Base-by-base conservation (phyloP, 148 eudicot genomes). In the Rhododendron ferrugineum region DNA sequence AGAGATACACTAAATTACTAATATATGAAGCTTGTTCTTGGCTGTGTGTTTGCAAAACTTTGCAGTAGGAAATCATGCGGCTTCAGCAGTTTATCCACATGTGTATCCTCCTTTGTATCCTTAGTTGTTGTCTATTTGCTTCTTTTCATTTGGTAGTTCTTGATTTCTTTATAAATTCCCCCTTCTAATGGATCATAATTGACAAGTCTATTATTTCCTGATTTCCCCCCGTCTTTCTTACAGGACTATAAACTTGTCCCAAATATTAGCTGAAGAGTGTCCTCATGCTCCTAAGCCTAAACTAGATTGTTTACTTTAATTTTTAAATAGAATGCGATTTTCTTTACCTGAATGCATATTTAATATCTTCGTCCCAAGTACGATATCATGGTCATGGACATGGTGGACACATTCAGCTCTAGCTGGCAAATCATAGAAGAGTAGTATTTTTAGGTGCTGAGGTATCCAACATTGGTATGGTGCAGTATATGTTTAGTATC, bases 51-150 rank as follows among this genome's bases (percentile, higher is more conserved):
- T 78, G 74, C 72, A 42, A 82, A 82, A 84, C 83, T 80, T 86
- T 93, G 93, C 92, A 92, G 98, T 93, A 88, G 85, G 90, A 90
- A 90, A 92, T 89, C 85, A 81, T 90, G 90, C 84, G 94, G 90
- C 92, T 88, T 92, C 91, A 86, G 90, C 90, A 85, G 88, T 86
- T 92, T 90, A 85, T 86, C 89, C 85, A 86, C 88, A 47, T 86
- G 74, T 87, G 94, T 97, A 97, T 97, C 99, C 99, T 94, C 88
- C 91, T 90, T 84, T 91, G 95, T 97, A 96, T 97, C 99, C 99
- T 96, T 90, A 68, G 85, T 26, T 66, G 83, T 81, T 86, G 66
- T 37, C 26, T 85, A 20, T 78, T 66, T 56, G 42, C 30, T 83
- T 83, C 81, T 77, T 83, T 4, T 36, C 36, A 11, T 79, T 83